These are phyloP conservation scores for Rhizopus microsporus DNA, from an alignment of 371 early-diverging fungal species.

Conservation along the genomic window DNA sequence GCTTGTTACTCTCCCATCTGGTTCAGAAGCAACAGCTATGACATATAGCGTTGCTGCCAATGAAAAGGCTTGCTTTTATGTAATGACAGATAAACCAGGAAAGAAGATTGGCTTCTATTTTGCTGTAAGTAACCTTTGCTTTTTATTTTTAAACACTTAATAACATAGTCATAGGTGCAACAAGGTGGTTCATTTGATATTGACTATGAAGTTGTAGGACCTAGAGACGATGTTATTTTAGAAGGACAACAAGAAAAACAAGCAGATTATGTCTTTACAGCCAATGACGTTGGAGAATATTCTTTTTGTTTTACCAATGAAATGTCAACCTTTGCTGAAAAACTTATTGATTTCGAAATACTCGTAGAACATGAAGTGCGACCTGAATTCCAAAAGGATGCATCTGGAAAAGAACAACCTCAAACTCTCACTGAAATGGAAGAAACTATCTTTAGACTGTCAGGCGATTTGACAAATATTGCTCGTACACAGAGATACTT, in stretches of 20 bases:
- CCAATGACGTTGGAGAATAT: slow-evolving; percentile 82
- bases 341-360: slow-evolving; percentile 90
- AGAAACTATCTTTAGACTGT: slow-evolving; percentile 57
- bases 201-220: slow-evolving; percentile 80
- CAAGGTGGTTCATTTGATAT: slow-evolving; percentile 91
- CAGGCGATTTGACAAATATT: slow-evolving; percentile 60
- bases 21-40: slow-evolving; percentile 61
- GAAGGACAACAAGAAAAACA: slow-evolving; percentile 82
- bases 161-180: slow-evolving; percentile 17
- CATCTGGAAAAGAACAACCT: slow-evolving; percentile 29
- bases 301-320: slow-evolving; percentile 91
- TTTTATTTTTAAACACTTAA: no score
- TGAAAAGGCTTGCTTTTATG: slow-evolving; percentile 84
- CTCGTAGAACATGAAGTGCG: slow-evolving; percentile 77
- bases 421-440: slow-evolving; percentile 65
- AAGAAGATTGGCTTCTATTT: slow-evolving; percentile 95
- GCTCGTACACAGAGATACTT: slow-evolving; percentile 81
- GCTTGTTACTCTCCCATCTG: neutral
- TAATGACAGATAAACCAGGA: slow-evolving; percentile 64
- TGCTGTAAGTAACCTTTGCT: slow-evolving; percentile 68
- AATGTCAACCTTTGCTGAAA: slow-evolving; percentile 87
- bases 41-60: slow-evolving; percentile 88
- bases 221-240: slow-evolving; percentile 62
- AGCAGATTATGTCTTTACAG: slow-evolving; percentile 89
- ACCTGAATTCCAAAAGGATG: slow-evolving; percentile 26